phyloP scores from a whole-genome alignment of 352 stramenopile genomes.

The Phytophthora citrophthora region DNA sequence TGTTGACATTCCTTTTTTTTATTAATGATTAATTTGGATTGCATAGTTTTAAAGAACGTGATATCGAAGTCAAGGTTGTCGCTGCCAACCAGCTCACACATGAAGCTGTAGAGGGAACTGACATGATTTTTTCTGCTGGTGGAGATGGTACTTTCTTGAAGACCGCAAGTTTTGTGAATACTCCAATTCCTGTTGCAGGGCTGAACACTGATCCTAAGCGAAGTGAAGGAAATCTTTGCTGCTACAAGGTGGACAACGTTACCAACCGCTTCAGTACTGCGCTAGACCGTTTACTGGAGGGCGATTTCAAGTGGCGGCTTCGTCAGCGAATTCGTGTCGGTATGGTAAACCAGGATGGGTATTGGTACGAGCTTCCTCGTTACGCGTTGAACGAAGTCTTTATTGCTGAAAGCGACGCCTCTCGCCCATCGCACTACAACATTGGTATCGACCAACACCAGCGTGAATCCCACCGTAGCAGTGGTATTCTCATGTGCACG shows the following conservation, averaged over 20 bases:
- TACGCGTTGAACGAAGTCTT: constrained; percentile 92
- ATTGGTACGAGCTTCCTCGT: constrained; percentile 85
- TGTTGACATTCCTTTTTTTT: constrained; percentile 7
- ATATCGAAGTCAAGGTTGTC: constrained; percentile 75
- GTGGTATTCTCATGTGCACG: constrained; percentile 88
- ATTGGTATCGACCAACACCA: constrained; percentile 90
- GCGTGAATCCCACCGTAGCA: constrained; percentile 87
- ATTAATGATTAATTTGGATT: constrained; percentile 5
- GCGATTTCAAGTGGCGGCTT: constrained; percentile 82
- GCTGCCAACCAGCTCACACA: constrained; percentile 83
- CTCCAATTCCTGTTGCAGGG: constrained; percentile 80
- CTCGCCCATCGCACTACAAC: constrained; percentile 87
- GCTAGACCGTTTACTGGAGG: constrained; percentile 68
- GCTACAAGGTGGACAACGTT: constrained; percentile 85
- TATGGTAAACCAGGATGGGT: constrained; percentile 91
- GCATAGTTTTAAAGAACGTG: constrained; percentile 68
- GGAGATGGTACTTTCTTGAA: constrained; percentile 90
- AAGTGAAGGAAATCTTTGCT: constrained; percentile 89
- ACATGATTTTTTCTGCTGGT: constrained; percentile 89
- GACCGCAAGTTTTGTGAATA: constrained; percentile 87
- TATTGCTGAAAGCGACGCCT: constrained; percentile 87
- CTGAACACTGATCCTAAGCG: constrained; percentile 87
- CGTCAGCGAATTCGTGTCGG: constrained; percentile 86
- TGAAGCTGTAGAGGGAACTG: constrained; percentile 74
- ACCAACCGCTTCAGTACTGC: constrained; percentile 74